Percentiles rank a stretch among this genome's conserved stretches.
phyloP scores from a whole-genome alignment of 176 grass and related monocot genomes.

The Hsuehochloa calcarea region DNA sequence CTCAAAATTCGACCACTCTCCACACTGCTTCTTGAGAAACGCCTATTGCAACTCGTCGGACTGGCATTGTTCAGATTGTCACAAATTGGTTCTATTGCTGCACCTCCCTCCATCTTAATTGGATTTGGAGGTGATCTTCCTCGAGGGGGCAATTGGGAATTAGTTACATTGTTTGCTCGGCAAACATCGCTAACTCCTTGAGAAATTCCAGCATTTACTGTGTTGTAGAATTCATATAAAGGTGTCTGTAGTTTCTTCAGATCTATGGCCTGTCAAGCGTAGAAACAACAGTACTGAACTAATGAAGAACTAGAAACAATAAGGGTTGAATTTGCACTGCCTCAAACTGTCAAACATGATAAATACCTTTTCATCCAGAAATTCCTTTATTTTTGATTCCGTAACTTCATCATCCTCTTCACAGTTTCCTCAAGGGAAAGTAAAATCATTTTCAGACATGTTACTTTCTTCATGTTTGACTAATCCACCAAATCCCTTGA shows the following conservation, averaged over 20 bases:
- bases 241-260: conserved; percentile 90
- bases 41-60: conserved; percentile 48
- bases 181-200: conserved; percentile 39
- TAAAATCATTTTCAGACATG: conserved; percentile 59
- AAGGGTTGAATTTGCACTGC: neutral
- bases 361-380: conserved; percentile 87
- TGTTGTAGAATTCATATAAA: conserved; percentile 92
- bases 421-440: conserved; percentile 49
- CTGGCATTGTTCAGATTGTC: conserved; percentile 46
- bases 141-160: conserved; percentile 27
- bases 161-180: conserved; percentile 39
- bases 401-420: conserved; percentile 84
- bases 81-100: conserved; percentile 36
- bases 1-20: conserved; percentile 51
- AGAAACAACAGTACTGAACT: neutral
- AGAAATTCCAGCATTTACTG: conserved; percentile 53
- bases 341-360: neutral
- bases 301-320: neutral
- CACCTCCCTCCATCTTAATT: conserved; percentile 45
- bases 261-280: conserved; percentile 61
- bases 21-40: conserved; percentile 49
- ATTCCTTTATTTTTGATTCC: conserved; percentile 60
- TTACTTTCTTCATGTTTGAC: conserved; percentile 36
- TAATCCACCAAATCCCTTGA: conserved; percentile 46
- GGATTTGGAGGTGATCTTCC: conserved; percentile 27